These are phyloP conservation scores for Leccinum barrowsii DNA, from an alignment of 768 basidiomycete species.

Conservation along the genomic window DNA sequence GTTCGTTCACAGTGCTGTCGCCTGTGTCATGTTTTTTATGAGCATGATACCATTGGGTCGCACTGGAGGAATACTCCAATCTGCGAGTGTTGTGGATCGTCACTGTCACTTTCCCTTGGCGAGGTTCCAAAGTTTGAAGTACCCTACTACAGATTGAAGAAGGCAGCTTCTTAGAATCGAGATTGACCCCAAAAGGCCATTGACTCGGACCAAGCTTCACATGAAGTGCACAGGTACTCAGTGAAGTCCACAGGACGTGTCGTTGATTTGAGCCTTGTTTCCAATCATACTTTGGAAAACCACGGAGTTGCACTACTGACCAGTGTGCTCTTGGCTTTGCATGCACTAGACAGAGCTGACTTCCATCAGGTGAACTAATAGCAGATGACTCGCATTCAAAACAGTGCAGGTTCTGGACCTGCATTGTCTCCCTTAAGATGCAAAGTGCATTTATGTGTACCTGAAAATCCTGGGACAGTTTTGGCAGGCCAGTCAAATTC, in stretches of 20 bases:
- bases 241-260: neutral
- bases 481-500: neutral
- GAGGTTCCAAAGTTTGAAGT: neutral
- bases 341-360: neutral
- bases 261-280: neutral
- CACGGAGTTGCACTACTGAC: neutral
- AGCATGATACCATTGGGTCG: neutral
- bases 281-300: neutral
- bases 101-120: too few relatives aligned
- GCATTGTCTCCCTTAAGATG: neutral
- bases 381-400: neutral
- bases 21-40: neutral
- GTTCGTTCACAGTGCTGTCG: neutral
- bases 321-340: neutral
- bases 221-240: neutral
- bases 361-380: neutral
- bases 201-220: neutral
- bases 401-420: neutral
- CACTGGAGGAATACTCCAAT: neutral
- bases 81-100: neutral
- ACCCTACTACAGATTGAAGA: neutral
- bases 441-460: neutral
- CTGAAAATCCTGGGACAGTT: too few relatives aligned
- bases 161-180: neutral
- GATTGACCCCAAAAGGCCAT: neutral